Evolutionary conservation across 2,329 filamentous ascomycete species (phyloP).

Genomic region (Proliferodiscus dingleyae): DNA sequence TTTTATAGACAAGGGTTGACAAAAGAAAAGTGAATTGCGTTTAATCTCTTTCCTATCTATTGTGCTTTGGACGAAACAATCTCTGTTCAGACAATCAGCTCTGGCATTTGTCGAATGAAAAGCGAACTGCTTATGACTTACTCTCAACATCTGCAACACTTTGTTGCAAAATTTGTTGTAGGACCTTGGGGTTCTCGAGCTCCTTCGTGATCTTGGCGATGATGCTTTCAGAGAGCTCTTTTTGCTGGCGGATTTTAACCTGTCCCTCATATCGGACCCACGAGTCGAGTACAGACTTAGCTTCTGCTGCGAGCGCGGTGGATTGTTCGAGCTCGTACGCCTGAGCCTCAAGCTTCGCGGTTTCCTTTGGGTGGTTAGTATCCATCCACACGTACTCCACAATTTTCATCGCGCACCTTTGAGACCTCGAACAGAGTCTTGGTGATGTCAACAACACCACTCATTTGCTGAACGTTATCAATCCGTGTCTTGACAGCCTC

Average conservation of each 20-base stretch:
- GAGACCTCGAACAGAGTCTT: constrained; percentile 97
- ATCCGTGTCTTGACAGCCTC: constrained; percentile 93
- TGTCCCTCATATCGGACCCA: constrained; percentile 99
- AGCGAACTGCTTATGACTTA: too few relatives aligned
- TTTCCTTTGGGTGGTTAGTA: constrained; percentile 52
- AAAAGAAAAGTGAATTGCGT: constrained; percentile 40
- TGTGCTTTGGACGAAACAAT: constrained; percentile 60
- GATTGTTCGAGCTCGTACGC: constrained; percentile 96
- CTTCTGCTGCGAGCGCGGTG: constrained; percentile 86
- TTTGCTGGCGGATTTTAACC: constrained; percentile 98
- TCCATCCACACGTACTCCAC: background rate
- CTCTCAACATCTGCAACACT: constrained; percentile 95
- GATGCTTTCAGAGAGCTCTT: constrained; percentile 85
- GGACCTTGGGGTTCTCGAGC: constrained; percentile 93
- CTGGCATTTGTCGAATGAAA: background rate
- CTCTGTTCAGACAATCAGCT: constrained; percentile 42
- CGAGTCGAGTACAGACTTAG: constrained; percentile 91
- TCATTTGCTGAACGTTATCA: constrained; percentile 89
- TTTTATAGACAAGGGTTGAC: constrained; percentile 51
- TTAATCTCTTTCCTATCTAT: constrained; percentile 44
- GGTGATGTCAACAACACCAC: constrained; percentile 90
- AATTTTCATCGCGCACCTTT: constrained; percentile 60
- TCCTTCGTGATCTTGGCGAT: constrained; percentile 99
- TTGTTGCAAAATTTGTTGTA: constrained; percentile 97
- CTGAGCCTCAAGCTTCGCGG: constrained; percentile 90